Evolutionary conservation across 164 flowering plant species (phyloP).

Genomic region (Piper longum): DNA sequence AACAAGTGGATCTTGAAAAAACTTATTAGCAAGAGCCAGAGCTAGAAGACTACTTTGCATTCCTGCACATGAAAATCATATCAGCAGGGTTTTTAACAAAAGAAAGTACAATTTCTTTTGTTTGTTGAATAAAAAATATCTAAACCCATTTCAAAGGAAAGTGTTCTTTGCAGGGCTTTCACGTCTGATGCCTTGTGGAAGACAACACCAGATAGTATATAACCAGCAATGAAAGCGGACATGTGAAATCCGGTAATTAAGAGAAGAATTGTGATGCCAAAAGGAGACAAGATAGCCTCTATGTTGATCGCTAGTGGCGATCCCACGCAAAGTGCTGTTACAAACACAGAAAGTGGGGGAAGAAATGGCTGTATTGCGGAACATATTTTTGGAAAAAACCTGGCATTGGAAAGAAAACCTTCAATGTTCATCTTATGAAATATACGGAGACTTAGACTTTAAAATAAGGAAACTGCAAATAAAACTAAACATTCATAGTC

Average conservation of each 20-base stretch:
- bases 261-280: conserved; percentile 51
- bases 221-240: conserved; percentile 69
- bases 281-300: conserved; percentile 62
- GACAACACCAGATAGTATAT: conserved; percentile 39
- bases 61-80: conserved; percentile 28
- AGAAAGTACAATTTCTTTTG: not conserved
- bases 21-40: conserved; percentile 86
- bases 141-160: conserved; percentile 86
- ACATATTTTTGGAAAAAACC: conserved; percentile 59
- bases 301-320: conserved; percentile 87
- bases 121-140: not conserved
- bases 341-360: conserved; percentile 82
- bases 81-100: not conserved
- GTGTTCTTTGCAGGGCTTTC: conserved; percentile 70
- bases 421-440: not conserved
- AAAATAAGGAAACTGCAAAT: no score
- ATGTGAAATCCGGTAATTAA: conserved; percentile 64
- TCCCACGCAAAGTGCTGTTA: conserved; percentile 89
- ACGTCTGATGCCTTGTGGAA: conserved; percentile 54
- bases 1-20: conserved; percentile 92
- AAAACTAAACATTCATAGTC: no score
- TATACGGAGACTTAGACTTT: no score
- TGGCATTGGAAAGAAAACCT: conserved; percentile 14
- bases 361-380: conserved; percentile 56
- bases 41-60: conserved; percentile 98